These are phyloP conservation scores for Nothophoma quercina DNA, from an alignment of 2,329 filamentous ascomycete species.

Conservation along the genomic window DNA sequence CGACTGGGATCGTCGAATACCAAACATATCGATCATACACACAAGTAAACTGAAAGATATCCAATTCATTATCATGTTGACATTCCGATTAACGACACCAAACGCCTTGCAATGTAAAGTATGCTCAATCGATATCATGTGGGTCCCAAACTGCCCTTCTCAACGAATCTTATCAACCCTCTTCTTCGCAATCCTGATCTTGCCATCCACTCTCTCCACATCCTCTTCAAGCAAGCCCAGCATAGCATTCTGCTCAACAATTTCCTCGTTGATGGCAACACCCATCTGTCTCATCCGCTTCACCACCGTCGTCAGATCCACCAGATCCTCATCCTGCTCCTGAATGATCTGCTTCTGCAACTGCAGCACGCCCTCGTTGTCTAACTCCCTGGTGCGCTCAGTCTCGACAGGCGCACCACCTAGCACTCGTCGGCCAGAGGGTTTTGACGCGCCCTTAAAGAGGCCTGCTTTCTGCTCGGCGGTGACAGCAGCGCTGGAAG, in stretches of 20 bases:
- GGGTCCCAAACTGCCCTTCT: not conserved
- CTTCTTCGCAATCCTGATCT: conserved; percentile 77
- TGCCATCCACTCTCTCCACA: conserved; percentile 70
- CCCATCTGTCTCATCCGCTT: conserved; percentile 80
- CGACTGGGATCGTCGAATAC: no score
- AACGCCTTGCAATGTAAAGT: conserved; percentile 2
- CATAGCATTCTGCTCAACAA: no score
- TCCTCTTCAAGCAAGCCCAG: no score
- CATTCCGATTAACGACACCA: no score
- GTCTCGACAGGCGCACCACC: conserved; percentile 78
- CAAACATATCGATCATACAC: no score
- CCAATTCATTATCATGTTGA: no score
- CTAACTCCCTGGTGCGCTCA: conserved; percentile 76
- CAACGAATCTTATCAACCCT: conserved; percentile 69
- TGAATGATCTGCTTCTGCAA: conserved; percentile 77
- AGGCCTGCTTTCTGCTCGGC: conserved; percentile 46
- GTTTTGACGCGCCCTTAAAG: conserved; percentile 39
- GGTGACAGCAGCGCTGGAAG: conserved; percentile 44
- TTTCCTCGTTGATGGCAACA: conserved; percentile 75
- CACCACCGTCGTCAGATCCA: conserved; percentile 72
- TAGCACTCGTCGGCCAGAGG: conserved; percentile 68
- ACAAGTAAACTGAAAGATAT: no score
- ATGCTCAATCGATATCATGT: no score
- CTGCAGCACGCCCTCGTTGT: conserved; percentile 76
- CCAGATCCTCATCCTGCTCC: conserved; percentile 77